phyloP scores from a whole-genome alignment of 2,329 filamentous ascomycete species.

The Trichophyton rubrum region DNA sequence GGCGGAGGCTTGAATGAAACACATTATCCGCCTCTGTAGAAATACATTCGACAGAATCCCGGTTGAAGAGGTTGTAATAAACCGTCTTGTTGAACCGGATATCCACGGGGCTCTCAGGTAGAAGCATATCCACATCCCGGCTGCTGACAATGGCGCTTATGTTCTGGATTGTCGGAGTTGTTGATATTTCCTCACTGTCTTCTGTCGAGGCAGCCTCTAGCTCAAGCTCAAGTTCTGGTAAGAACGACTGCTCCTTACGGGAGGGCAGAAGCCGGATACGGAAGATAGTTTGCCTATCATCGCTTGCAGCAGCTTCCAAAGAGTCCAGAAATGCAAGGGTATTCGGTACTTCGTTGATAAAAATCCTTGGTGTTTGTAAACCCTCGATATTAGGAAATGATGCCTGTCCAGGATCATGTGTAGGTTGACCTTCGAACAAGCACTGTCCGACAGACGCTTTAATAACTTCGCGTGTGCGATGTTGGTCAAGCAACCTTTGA shows the following conservation, averaged over 20 bases:
- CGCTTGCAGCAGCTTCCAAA: conserved; percentile 14
- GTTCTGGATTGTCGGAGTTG: conserved; percentile 16
- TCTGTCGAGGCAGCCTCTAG: conserved; percentile 18
- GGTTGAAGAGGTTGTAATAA: conserved; percentile 20
- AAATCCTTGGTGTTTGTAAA: conserved; percentile 12
- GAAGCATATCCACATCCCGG: conserved; percentile 26
- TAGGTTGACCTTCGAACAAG: conserved; percentile 21
- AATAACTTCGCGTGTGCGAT: conserved; percentile 21
- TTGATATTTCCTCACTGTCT: neutral
- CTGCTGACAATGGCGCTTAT: conserved; percentile 22
- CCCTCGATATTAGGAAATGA: conserved; percentile 6
- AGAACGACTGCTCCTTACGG: conserved; percentile 7
- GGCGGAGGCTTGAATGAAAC: conserved; percentile 16
- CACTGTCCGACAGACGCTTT: conserved; percentile 29
- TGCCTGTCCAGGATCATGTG: neutral
- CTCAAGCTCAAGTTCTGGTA: conserved; percentile 24
- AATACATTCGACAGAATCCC: neutral
- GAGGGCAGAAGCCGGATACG: conserved; percentile 26
- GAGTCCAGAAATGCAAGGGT: conserved; percentile 22
- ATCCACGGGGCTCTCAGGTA: conserved; percentile 28
- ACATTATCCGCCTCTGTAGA: conserved; percentile 6
- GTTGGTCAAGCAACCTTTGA: neutral
- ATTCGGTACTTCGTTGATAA: conserved; percentile 25
- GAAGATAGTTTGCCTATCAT: conserved; percentile 14
- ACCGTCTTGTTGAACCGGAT: conserved; percentile 28